Percentiles rank a stretch among this genome's conserved stretches.
Conservation (phyloP, 352 stramenopile species). For the Thraustochytrium striatum region DNA sequence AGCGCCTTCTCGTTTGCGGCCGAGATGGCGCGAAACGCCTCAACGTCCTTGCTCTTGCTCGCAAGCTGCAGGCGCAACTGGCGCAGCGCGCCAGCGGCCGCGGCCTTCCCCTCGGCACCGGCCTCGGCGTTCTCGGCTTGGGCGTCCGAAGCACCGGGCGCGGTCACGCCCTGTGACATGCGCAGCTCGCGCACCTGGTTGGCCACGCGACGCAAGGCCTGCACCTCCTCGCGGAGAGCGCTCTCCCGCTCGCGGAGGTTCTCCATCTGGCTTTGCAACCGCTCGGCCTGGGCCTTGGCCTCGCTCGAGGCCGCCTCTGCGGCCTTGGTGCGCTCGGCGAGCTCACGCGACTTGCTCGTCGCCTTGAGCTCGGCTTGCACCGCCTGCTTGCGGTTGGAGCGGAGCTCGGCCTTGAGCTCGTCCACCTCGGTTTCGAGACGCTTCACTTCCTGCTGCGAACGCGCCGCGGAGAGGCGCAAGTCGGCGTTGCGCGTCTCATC, state of each 20-base stretch:
- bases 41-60: constrained; percentile 57
- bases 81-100: constrained; percentile 51
- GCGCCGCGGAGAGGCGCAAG: background rate
- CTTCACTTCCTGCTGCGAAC: constrained; percentile 60
- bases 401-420: constrained; percentile 59
- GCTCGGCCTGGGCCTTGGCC: constrained; percentile 63
- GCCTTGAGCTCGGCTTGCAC: constrained; percentile 70
- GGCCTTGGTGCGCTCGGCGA: constrained; percentile 54
- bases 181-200: background rate
- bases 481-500: constrained; percentile 60
- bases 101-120: background rate
- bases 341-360: constrained; percentile 7
- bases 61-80: constrained; percentile 66
- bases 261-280: constrained; percentile 60
- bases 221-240: constrained; percentile 57
- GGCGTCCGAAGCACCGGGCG: background rate
- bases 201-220: constrained; percentile 50
- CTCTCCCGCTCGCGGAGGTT: constrained; percentile 53
- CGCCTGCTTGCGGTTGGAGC: constrained; percentile 60
- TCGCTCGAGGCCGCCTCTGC: constrained; percentile 62
- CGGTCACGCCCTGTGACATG: background rate
- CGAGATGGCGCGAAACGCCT: constrained; percentile 45
- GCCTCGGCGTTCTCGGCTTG: background rate
- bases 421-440: constrained; percentile 68
- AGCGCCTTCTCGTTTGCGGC: constrained; percentile 42